Evolutionary conservation across 2,329 filamentous ascomycete genomes (phyloP).

Genomic region (Alternaria alternata): DNA sequence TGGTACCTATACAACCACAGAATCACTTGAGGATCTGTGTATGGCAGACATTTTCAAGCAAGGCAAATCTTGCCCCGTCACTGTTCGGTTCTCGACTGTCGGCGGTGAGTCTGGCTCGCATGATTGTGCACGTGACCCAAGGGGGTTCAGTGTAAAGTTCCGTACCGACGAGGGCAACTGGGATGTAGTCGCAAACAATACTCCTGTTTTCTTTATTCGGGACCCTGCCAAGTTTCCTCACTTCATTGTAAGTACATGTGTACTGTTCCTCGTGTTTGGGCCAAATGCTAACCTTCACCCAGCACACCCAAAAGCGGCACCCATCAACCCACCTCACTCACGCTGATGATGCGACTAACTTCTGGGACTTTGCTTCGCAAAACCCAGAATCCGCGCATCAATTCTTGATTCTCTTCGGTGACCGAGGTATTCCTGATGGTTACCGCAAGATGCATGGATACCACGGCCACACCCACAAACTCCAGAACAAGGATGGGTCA

Average conservation of each 20-base stretch:
- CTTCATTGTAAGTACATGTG: conserved; percentile 59
- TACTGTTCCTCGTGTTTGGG: no score
- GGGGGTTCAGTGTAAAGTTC: conserved; percentile 78
- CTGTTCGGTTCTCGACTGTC: conserved; percentile 77
- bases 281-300: neutral
- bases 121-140: conserved; percentile 75
- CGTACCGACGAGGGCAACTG: conserved; percentile 77
- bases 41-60: conserved; percentile 61
- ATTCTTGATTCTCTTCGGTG: conserved; percentile 63
- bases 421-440: conserved; percentile 63
- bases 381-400: conserved; percentile 64
- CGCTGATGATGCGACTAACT: conserved; percentile 69
- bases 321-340: conserved; percentile 74
- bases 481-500: no score
- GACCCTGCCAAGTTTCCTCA: conserved; percentile 73
- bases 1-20: conserved; percentile 58
- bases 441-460: conserved; percentile 66
- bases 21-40: conserved; percentile 56
- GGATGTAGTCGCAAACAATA: conserved; percentile 77
- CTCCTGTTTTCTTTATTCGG: conserved; percentile 77
- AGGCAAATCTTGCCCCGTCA: conserved; percentile 73
- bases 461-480: conserved; percentile 61
- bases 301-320: conserved; percentile 76
- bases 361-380: conserved; percentile 69
- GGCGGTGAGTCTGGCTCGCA: conserved; percentile 76